A percentile compares a stretch with the other conserved stretches of the same genome.
These are phyloP conservation scores for Dictyostelium purpureum DNA, from an alignment of 78 protist genomes.

Conservation along the genomic window DNA sequence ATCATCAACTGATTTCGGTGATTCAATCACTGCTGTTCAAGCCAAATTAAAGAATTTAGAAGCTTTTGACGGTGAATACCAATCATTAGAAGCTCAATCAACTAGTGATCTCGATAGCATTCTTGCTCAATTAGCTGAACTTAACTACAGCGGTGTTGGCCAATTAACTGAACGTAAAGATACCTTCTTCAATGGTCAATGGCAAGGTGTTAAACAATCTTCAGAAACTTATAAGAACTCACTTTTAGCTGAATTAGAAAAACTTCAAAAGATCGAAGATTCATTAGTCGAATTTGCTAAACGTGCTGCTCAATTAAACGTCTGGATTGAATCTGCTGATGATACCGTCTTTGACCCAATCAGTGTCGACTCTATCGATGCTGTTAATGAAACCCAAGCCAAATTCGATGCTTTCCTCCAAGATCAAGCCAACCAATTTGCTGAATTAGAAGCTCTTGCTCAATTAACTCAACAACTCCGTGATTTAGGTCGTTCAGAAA, in stretches of 20 bases:
- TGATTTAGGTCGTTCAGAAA: conserved; percentile 77
- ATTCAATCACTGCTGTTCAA: conserved; percentile 62
- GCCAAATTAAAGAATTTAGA: conserved; percentile 76
- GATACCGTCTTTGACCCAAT: conserved; percentile 67
- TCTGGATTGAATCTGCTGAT: conserved; percentile 71
- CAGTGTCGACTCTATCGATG: conserved; percentile 62
- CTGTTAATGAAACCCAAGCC: conserved; percentile 65
- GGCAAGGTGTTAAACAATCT: conserved; percentile 19
- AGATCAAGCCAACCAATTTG: conserved; percentile 47
- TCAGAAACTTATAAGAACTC: conserved; percentile 35
- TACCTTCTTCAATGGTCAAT: conserved; percentile 28
- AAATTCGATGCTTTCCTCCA: conserved; percentile 59
- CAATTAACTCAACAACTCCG: conserved; percentile 63
- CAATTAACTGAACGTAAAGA: background rate
- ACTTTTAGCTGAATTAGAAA: conserved; percentile 47
- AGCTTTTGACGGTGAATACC: conserved; percentile 78
- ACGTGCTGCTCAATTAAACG: conserved; percentile 70
- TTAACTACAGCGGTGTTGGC: conserved; percentile 24
- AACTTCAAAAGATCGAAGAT: conserved; percentile 80
- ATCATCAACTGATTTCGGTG: conserved; percentile 46
- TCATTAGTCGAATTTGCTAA: conserved; percentile 74
- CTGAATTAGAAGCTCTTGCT: conserved; percentile 76
- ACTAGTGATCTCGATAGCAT: conserved; percentile 21
- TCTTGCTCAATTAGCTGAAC: conserved; percentile 40
- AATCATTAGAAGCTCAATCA: conserved; percentile 40